Conservation (phyloP, 2,329 filamentous ascomycete genomes). For the Beauveria brongniartii region DNA sequence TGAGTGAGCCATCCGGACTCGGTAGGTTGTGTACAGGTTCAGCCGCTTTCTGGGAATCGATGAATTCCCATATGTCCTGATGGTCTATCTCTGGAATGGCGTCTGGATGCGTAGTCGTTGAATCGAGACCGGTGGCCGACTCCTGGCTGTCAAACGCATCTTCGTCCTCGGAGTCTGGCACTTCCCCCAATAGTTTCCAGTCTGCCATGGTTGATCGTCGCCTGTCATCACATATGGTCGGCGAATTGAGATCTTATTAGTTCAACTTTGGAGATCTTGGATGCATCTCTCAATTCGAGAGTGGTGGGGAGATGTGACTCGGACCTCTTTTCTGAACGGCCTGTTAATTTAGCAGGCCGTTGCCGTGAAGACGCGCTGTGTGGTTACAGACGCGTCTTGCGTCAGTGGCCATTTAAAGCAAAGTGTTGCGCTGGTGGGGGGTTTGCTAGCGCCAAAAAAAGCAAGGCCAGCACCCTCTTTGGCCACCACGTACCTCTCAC, state of each 20-base stretch:
- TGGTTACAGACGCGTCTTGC: slow-evolving; percentile 1
- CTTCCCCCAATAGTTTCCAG: slow-evolving; percentile 43
- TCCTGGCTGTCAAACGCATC: slow-evolving; percentile 32
- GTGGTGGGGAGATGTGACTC: neutral
- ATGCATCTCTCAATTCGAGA: neutral
- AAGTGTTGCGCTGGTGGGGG: neutral
- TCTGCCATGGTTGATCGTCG: slow-evolving; percentile 30
- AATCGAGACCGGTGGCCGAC: slow-evolving; percentile 13
- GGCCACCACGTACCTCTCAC: neutral
- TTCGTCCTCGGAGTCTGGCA: slow-evolving; percentile 45
- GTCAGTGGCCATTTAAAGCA: neutral
- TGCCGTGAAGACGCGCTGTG: slow-evolving; percentile 2
- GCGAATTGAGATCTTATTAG: neutral
- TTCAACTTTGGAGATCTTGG: neutral
- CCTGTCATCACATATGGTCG: slow-evolving; percentile 13
- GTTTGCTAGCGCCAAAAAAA: neutral
- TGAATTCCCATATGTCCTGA: slow-evolving; percentile 29
- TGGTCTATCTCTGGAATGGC: neutral
- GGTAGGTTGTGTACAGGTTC: slow-evolving; percentile 2
- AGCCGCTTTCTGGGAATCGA: slow-evolving; percentile 23
- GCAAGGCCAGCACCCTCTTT: neutral
- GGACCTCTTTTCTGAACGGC: neutral
- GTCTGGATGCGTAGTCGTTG: neutral
- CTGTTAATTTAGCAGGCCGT: slow-evolving; percentile 3
- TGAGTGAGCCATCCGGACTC: slow-evolving; percentile 10